Conservation (phyloP, 129 eudicot species). For the Artemisia argyi region DNA sequence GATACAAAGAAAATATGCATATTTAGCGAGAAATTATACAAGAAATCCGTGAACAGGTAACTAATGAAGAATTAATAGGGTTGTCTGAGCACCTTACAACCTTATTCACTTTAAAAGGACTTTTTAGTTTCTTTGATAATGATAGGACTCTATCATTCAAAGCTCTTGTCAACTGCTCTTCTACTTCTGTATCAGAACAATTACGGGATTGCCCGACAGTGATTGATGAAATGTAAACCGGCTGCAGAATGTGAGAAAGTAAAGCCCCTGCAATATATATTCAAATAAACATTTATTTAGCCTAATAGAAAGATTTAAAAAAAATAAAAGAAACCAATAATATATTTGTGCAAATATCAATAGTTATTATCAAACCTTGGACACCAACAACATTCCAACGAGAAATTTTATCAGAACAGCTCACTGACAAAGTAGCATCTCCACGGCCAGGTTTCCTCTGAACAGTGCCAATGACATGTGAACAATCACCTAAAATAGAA, state of each 20-base stretch:
- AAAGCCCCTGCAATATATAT: conserved; percentile 60
- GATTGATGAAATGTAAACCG: conserved; percentile 82
- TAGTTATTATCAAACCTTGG: conserved; percentile 59
- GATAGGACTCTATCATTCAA: conserved; percentile 60
- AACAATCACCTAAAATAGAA: conserved; percentile 43
- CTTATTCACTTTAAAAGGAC: conserved; percentile 86
- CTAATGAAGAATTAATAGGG: conserved; percentile 14
- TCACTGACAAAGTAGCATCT: conserved; percentile 87
- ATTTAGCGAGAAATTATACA: conserved; percentile 19
- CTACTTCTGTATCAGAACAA: conserved; percentile 41
- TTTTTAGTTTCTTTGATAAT: conserved; percentile 50
- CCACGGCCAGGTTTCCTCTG: conserved; percentile 99
- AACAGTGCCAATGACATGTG: conserved; percentile 58
- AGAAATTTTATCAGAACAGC: conserved; percentile 97
- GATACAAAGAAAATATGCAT: conserved; percentile 16
- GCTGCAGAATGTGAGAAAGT: conserved; percentile 78
- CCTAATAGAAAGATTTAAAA: too few relatives aligned
- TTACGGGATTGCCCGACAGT: conserved; percentile 70
- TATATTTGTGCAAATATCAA: background rate
- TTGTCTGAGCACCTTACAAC: conserved; percentile 54
- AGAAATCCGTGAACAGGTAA: background rate
- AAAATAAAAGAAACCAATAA: too few relatives aligned
- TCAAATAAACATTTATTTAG: too few relatives aligned
- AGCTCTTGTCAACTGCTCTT: conserved; percentile 68
- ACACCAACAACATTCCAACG: conserved; percentile 97